phyloP scores from a whole-genome alignment of 2,329 filamentous ascomycete species.

The Xylaria sp. region DNA sequence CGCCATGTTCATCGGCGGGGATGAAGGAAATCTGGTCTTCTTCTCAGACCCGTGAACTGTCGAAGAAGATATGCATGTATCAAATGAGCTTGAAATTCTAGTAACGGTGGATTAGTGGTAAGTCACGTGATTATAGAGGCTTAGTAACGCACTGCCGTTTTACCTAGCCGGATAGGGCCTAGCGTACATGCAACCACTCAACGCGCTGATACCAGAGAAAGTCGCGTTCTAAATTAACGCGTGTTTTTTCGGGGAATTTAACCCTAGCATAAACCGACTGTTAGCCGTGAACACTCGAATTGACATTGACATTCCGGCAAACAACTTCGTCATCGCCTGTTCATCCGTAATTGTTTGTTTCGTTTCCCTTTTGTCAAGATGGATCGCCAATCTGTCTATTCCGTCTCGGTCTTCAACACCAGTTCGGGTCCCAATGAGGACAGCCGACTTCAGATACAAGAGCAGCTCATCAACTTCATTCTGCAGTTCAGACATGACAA shows the following conservation, averaged over 20 bases:
- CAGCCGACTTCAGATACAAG: conserved; percentile 66
- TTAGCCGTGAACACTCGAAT: conserved; percentile 2
- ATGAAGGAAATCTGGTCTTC: no score
- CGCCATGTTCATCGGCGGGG: no score
- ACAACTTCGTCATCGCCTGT: not conserved
- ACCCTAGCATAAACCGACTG: not conserved
- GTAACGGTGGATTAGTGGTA: no score
- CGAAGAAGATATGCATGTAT: no score
- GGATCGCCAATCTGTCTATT: conserved; percentile 85
- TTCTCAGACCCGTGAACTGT: no score
- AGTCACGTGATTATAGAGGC: not conserved
- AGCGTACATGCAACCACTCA: conserved; percentile 20
- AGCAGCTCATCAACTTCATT: conserved; percentile 82
- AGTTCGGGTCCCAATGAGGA: conserved; percentile 62
- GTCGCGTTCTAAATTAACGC: conserved; percentile 17
- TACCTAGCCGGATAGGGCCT: not conserved
- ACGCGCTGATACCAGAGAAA: conserved; percentile 16
- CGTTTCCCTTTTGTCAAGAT: conserved; percentile 41
- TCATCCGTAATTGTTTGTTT: not conserved
- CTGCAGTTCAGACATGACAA: conserved; percentile 93
- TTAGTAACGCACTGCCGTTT: not conserved
- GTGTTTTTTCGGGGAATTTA: conserved; percentile 6
- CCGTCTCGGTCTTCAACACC: conserved; percentile 72
- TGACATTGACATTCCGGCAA: not conserved
- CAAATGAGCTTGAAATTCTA: no score